Evolutionary conservation across 2,329 filamentous ascomycete genomes (phyloP).

Genomic region (Aspergillus costaricaensis): DNA sequence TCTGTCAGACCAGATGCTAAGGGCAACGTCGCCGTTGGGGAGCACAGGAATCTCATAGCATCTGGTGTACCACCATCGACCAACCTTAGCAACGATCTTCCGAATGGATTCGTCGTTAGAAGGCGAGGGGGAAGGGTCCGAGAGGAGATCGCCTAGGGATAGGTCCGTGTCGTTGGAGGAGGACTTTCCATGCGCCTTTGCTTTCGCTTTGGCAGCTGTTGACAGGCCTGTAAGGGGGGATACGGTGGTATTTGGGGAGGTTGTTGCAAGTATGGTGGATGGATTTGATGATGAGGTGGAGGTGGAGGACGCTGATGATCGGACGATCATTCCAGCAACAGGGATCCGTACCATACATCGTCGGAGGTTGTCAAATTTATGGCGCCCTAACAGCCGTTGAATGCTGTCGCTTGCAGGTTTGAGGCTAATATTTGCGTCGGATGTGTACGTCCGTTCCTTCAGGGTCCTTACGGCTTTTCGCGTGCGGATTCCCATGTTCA

Average conservation of each 20-base stretch:
- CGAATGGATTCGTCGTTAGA: slow-evolving; percentile 81
- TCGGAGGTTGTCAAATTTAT: slow-evolving; percentile 52
- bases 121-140: slow-evolving; percentile 67
- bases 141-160: slow-evolving; percentile 70
- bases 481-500: slow-evolving; percentile 52
- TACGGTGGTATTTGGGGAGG: slow-evolving; percentile 27
- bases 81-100: slow-evolving; percentile 87
- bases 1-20: slow-evolving; percentile 77
- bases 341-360: slow-evolving; percentile 53
- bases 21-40: slow-evolving; percentile 50
- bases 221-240: slow-evolving; percentile 28
- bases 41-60: slow-evolving; percentile 78
- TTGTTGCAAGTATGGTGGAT: slow-evolving; percentile 32
- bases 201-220: slow-evolving; percentile 16
- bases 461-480: slow-evolving; percentile 48
- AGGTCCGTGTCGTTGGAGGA: slow-evolving; percentile 43
- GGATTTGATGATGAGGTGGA: slow-evolving; percentile 41
- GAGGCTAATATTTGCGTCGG: slow-evolving; percentile 46
- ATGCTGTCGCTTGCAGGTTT: slow-evolving; percentile 51
- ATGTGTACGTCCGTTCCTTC: slow-evolving; percentile 48
- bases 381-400: slow-evolving; percentile 47
- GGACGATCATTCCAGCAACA: slow-evolving; percentile 47
- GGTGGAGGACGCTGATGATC: slow-evolving; percentile 45
- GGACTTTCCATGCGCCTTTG: slow-evolving; percentile 28
- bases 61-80: slow-evolving; percentile 92